These are phyloP conservation scores for Aureobasidium sp. DNA, from an alignment of 2,329 filamentous ascomycete species.

Conservation along the genomic window DNA sequence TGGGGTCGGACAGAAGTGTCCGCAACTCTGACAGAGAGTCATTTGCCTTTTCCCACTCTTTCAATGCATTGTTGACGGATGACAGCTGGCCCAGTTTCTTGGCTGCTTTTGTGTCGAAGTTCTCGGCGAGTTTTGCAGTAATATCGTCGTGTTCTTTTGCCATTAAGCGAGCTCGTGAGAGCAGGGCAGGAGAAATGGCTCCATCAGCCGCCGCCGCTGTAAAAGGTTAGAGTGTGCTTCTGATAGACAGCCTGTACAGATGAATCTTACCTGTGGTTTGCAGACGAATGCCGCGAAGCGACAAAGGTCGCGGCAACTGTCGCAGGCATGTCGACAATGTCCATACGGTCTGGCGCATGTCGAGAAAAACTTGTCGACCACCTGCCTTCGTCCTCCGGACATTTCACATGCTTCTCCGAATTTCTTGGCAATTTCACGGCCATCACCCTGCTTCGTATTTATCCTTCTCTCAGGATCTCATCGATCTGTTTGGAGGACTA, in stretches of 20 bases:
- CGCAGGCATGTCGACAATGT: constrained; percentile 22
- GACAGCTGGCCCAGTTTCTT: constrained; percentile 53
- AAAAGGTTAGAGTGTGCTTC: not conserved
- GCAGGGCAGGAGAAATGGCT: constrained; percentile 47
- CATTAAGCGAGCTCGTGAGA: constrained; percentile 49
- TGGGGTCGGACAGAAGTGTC: constrained; percentile 63
- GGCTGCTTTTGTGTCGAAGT: constrained; percentile 50
- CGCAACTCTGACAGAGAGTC: constrained; percentile 63
- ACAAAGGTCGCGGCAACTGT: constrained; percentile 15
- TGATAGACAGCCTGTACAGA: not conserved
- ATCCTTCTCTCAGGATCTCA: not conserved
- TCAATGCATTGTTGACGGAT: constrained; percentile 45
- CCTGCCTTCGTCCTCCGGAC: not conserved
- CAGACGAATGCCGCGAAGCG: constrained; percentile 14
- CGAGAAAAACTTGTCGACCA: constrained; percentile 12
- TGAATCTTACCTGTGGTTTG: constrained; percentile 19
- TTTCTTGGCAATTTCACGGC: not conserved
- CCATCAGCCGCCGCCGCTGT: constrained; percentile 19
- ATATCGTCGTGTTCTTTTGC: constrained; percentile 50
- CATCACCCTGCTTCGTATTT: not conserved
- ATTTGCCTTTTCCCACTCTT: constrained; percentile 52
- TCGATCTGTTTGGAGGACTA: not conserved
- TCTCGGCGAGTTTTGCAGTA: constrained; percentile 43
- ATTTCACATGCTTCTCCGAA: constrained; percentile 10
- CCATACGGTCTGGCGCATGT: constrained; percentile 18